Conservation (phyloP, 352 stramenopile genomes). For the Pythium grandisporangium region DNA sequence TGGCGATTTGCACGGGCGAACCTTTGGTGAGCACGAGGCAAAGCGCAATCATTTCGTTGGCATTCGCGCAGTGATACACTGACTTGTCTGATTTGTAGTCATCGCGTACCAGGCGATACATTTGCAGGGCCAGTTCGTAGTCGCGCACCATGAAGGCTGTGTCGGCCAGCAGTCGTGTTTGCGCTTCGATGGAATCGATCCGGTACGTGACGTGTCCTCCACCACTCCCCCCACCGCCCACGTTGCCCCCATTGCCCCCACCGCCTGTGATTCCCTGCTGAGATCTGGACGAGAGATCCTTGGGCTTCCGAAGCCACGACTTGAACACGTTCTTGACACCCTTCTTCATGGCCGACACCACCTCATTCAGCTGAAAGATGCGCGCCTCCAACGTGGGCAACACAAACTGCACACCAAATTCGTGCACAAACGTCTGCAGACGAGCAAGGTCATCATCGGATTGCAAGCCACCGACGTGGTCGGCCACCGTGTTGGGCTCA, state of each 20-base stretch:
- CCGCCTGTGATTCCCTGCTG: too few relatives aligned
- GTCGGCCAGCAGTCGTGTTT: conserved; percentile 84
- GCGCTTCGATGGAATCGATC: conserved; percentile 82
- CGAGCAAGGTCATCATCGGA: conserved; percentile 59
- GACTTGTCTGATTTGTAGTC: conserved; percentile 90
- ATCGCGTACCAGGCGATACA: conserved; percentile 86
- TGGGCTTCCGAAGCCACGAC: conserved; percentile 86
- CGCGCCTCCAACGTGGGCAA: conserved; percentile 73
- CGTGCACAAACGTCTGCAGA: conserved; percentile 60
- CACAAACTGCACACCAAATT: conserved; percentile 73
- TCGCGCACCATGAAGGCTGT: conserved; percentile 87
- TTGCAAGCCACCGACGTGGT: conserved; percentile 31
- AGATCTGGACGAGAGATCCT: conserved; percentile 38
- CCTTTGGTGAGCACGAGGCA: conserved; percentile 72
- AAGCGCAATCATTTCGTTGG: conserved; percentile 85
- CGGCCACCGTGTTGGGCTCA: conserved; percentile 14
- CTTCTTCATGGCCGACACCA: conserved; percentile 86
- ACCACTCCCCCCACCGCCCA: not conserved
- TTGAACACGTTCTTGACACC: conserved; percentile 90
- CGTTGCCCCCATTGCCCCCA: too few relatives aligned
- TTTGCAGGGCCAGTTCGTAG: conserved; percentile 84
- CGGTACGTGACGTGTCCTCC: conserved; percentile 45
- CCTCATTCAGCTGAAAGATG: conserved; percentile 81
- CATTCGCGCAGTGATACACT: conserved; percentile 67
- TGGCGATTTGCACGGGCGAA: conserved; percentile 77